Percentiles rank a stretch among this genome's conserved stretches.
These are phyloP conservation scores for Penicillium sp. DNA, from an alignment of 2,329 filamentous ascomycete species.

Conservation along the genomic window DNA sequence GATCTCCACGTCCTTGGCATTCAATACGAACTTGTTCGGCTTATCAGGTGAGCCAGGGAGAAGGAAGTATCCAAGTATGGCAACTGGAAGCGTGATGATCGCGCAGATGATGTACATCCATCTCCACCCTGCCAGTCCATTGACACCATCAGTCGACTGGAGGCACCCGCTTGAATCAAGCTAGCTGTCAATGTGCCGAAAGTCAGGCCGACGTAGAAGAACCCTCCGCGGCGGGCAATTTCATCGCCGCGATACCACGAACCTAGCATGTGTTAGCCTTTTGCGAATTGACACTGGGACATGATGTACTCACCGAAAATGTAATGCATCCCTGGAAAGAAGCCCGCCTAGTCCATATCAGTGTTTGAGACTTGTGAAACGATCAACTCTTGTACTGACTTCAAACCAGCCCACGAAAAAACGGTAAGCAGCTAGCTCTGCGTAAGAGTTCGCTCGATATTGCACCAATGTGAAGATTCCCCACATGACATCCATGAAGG, in stretches of 20 bases:
- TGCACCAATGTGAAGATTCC: slow-evolving; percentile 60
- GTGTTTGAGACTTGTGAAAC: background rate
- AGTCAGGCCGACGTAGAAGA: slow-evolving; percentile 56
- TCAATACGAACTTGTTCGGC: slow-evolving; percentile 53
- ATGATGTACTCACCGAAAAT: slow-evolving; percentile 30
- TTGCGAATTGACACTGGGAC: no score
- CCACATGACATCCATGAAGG: slow-evolving; percentile 56
- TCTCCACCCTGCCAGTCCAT: slow-evolving; percentile 53
- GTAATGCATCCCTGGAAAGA: slow-evolving; percentile 42
- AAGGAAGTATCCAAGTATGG: slow-evolving; percentile 53
- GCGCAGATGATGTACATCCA: slow-evolving; percentile 61
- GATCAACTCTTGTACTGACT: slow-evolving; percentile 17
- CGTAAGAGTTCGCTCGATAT: slow-evolving; percentile 52
- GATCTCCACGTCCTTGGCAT: slow-evolving; percentile 49
- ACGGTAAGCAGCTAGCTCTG: slow-evolving; percentile 55
- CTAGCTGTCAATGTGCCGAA: slow-evolving; percentile 57
- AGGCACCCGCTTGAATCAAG: slow-evolving; percentile 51
- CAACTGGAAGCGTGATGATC: slow-evolving; percentile 58
- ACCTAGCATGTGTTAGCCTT: slow-evolving; percentile 13
- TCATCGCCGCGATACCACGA: slow-evolving; percentile 56
- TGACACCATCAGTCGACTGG: slow-evolving; percentile 45
- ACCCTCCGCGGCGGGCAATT: slow-evolving; percentile 51
- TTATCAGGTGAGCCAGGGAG: slow-evolving; percentile 55
- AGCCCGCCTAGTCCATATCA: slow-evolving; percentile 29
- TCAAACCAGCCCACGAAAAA: slow-evolving; percentile 60